These are phyloP conservation scores for Nicotiana obtusifolia DNA, from an alignment of 257 asterid genomes.

Conservation along the genomic window DNA sequence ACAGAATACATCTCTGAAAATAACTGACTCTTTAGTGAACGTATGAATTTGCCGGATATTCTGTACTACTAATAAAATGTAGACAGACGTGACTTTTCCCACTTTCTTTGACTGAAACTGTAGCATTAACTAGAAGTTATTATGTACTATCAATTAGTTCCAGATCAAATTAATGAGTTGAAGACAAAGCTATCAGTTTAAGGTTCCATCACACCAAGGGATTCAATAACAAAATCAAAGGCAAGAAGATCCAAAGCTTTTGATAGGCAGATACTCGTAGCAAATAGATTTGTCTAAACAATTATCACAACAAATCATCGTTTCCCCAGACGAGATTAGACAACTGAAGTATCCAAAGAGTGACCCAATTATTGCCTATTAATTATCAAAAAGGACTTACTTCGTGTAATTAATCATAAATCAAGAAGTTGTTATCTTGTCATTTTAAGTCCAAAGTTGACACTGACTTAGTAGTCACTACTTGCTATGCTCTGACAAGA, in stretches of 20 bases:
- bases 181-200: constrained; percentile 4
- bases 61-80: neutral
- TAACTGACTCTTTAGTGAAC: too few species aligned
- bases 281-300: neutral
- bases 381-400: neutral
- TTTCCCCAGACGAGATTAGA: neutral
- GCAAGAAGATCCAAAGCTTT: neutral
- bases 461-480: neutral
- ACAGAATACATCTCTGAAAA: too few species aligned
- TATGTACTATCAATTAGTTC: neutral
- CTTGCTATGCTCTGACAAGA: neutral
- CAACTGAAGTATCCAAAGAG: neutral
- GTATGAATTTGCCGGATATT: neutral
- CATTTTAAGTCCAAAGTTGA: neutral
- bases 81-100: neutral
- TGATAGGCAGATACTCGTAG: too few species aligned
- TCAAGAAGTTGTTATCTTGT: neutral
- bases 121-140: neutral
- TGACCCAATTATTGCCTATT: neutral
- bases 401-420: neutral
- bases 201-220: neutral
- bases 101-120: neutral
- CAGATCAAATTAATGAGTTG: neutral
- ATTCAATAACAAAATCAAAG: neutral
- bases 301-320: neutral